phyloP scores from a whole-genome alignment of 805 yeast species.

The Sugiyamaella boreocaroliniensis region DNA sequence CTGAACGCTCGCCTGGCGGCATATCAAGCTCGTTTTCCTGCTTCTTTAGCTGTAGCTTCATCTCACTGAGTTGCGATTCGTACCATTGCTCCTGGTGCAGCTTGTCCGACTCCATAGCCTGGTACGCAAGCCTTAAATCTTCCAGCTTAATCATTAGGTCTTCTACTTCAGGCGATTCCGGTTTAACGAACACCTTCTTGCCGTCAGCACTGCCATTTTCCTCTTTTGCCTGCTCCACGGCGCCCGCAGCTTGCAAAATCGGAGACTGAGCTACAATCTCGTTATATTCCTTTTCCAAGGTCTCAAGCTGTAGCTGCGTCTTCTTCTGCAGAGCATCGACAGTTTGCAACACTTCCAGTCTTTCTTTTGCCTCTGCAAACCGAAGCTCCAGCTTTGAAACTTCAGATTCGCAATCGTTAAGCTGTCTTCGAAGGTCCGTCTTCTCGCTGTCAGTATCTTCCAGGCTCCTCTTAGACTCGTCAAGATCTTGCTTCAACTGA shows the following conservation, averaged over 20 bases:
- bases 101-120: constrained; percentile 12
- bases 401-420: constrained; percentile 27
- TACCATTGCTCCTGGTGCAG: constrained; percentile 6
- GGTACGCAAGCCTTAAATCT: constrained; percentile 6
- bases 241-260: background rate
- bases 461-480: constrained; percentile 21
- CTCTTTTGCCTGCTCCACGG: background rate
- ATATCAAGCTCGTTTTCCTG: constrained; percentile 13
- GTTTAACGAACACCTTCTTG: background rate
- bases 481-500: constrained; percentile 20
- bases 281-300: background rate
- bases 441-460: constrained; percentile 27
- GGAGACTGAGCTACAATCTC: background rate
- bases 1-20: constrained; percentile 6
- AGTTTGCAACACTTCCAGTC: background rate
- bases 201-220: background rate
- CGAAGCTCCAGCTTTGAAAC: constrained; percentile 23
- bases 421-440: constrained; percentile 27
- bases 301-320: background rate
- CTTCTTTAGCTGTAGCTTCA: constrained; percentile 5
- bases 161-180: background rate
- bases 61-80: constrained; percentile 11
- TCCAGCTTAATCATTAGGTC: background rate
- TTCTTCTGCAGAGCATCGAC: constrained; percentile 1
- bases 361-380: constrained; percentile 6